phyloP scores from a whole-genome alignment of 257 asterid genomes.

The Primulina eburnea region DNA sequence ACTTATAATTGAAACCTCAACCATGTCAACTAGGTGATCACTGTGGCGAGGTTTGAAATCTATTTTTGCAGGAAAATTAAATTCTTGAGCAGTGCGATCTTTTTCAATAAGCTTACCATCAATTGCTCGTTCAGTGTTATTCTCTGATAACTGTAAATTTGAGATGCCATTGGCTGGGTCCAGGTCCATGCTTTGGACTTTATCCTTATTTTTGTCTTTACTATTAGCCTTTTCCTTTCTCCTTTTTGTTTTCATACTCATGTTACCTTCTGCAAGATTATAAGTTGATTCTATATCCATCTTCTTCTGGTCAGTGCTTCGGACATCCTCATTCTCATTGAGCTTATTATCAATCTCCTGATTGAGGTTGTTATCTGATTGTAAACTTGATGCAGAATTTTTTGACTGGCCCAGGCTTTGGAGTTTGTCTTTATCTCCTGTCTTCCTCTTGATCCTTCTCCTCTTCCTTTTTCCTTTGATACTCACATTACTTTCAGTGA shows the following conservation, averaged over 20 bases:
- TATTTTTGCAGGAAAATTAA: conserved; percentile 24
- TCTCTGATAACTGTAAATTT: conserved; percentile 32
- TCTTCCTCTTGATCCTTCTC: conserved; percentile 24
- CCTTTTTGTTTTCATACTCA: conserved; percentile 16
- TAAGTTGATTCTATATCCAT: conserved; percentile 22
- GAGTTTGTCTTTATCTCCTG: conserved; percentile 19
- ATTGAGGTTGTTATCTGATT: neutral
- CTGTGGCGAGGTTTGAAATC: conserved; percentile 8
- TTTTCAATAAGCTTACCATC: conserved; percentile 12
- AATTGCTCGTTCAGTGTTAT: conserved; percentile 21
- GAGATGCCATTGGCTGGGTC: conserved; percentile 18
- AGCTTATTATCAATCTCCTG: neutral
- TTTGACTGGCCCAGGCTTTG: conserved; percentile 25
- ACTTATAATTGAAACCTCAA: too few relatives aligned
- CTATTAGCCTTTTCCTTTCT: conserved; percentile 20
- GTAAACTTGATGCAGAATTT: neutral
- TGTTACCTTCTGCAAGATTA: conserved; percentile 24
- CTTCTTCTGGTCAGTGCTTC: neutral
- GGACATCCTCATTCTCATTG: neutral
- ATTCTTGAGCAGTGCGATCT: conserved; percentile 24
- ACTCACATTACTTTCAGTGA: conserved; percentile 22
- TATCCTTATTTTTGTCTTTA: conserved; percentile 1
- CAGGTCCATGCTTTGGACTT: neutral
- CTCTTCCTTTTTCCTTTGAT: conserved; percentile 28
- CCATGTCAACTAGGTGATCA: neutral